phyloP scores from a whole-genome alignment of 495 filamentous ascomycete genomes.

The Monascus purpureus region DNA sequence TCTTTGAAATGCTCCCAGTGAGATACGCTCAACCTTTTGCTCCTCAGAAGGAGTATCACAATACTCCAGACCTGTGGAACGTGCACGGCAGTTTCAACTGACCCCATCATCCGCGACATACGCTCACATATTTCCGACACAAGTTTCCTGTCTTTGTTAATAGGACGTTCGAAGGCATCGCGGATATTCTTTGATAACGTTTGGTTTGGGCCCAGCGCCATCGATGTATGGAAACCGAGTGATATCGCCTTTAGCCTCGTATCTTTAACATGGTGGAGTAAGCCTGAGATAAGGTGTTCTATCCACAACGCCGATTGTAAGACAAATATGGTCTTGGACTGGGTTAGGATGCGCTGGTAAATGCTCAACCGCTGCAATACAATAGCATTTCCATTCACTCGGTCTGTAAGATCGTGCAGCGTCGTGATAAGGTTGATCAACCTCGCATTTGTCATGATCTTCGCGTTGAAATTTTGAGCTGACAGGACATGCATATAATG shows the following conservation, averaged over 20 bases:
- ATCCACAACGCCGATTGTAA: constrained; percentile 47
- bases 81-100: constrained; percentile 44
- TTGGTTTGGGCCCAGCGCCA: constrained; percentile 48
- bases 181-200: constrained; percentile 47
- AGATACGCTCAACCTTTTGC: constrained; percentile 43
- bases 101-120: constrained; percentile 55
- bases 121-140: constrained; percentile 48
- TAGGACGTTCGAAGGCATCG: constrained; percentile 45
- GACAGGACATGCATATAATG: constrained; percentile 66
- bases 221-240: constrained; percentile 53
- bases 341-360: constrained; percentile 59
- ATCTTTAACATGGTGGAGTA: constrained; percentile 66
- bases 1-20: constrained; percentile 57
- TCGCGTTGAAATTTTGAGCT: constrained; percentile 60
- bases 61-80: constrained; percentile 88
- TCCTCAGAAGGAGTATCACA: constrained; percentile 59
- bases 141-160: constrained; percentile 44
- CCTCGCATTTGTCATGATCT: constrained; percentile 56
- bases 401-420: constrained; percentile 56
- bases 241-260: constrained; percentile 58
- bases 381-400: constrained; percentile 63
- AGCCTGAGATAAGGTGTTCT: constrained; percentile 61
- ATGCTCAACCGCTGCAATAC: constrained; percentile 57
- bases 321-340: constrained; percentile 55
- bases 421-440: constrained; percentile 51